Evolutionary conservation across 306 rosid species (phyloP), one percentile per base, ranked within the genome.

Genomic region (Pterocarpus santalinus): DNA sequence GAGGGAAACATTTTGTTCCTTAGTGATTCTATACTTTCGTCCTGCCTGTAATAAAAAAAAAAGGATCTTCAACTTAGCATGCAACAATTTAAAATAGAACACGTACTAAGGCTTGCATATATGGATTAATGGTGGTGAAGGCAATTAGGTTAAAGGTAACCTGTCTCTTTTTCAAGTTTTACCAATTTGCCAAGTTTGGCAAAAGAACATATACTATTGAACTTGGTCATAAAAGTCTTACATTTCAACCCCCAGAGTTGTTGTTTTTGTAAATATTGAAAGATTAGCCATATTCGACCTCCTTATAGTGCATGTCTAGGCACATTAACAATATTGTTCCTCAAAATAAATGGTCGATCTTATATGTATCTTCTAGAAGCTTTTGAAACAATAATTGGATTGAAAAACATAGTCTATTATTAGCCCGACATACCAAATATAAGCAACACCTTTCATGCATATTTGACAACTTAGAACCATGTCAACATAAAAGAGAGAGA

Each of bases 1-100:
- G 72, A 65, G 68, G 95, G 95, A 70, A 94, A 91, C 84, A 92
- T 77, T 65, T 86, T 94, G 60, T 91, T 86, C 83, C 95, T 89
- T 47, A 94, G 62, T 72, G 89, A 93, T 85, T 90, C 91, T 82
- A 88, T 73, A 78, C 47, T 82, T 79, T 88, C 83, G 78, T 94
- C 98, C 56, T 90, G 94, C 90, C 98, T 94, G 88, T 67, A 73
- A 69, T 60, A 17, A n/a, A 79, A 76, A 55, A 38, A 56, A 67
- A 14, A 76, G 5, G 46, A 67, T 62, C 35, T 30, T 53, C 43
- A 76, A n/a, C 38, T 73, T 60, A 78, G 69, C 57, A 75, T 57
- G 73, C 16, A 57, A 57, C 57, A 46, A 39, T 72, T 17, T 9
- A 64, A 62, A 41, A n/a, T 28, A 73, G 16, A 58, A 17, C 36